A percentile compares a stretch with the other conserved stretches of the same genome.
Evolutionary conservation across 768 basidiomycete species (phyloP).

Genomic region (Kwoniella sp.): DNA sequence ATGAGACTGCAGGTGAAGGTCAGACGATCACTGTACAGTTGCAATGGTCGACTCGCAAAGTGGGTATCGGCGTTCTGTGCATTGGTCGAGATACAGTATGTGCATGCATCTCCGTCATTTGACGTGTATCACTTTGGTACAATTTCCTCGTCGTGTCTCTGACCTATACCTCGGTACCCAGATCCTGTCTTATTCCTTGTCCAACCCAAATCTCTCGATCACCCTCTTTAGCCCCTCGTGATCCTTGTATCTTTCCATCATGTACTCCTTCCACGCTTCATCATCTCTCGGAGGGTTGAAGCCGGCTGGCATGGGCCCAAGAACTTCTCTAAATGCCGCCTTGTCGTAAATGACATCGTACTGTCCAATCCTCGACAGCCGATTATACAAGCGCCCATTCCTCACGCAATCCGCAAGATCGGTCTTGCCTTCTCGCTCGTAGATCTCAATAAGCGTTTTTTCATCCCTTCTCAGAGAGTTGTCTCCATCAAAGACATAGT

Average conservation of each 20-base stretch:
- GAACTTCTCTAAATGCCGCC: slow-evolving; percentile 4
- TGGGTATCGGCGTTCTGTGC: too few species aligned
- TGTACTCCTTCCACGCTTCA: slow-evolving; percentile 4
- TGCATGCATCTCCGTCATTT: too few species aligned
- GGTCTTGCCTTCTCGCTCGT: slow-evolving; percentile 3
- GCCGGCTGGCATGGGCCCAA: neutral
- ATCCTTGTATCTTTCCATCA: slow-evolving; percentile 11
- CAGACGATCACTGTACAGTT: too few species aligned
- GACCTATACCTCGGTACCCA: too few species aligned
- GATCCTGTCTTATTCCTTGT: too few species aligned
- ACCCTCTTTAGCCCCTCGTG: slow-evolving; percentile 1
- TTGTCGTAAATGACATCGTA: neutral
- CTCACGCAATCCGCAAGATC: slow-evolving; percentile 24
- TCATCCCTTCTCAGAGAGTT: slow-evolving; percentile 8
- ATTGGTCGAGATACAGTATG: too few species aligned
- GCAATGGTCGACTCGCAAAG: too few species aligned
- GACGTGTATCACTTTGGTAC: too few species aligned
- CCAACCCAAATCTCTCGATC: slow-evolving; percentile 1
- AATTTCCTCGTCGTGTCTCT: too few species aligned
- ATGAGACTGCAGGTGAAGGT: too few species aligned
- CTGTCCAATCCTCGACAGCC: neutral
- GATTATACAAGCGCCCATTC: slow-evolving; percentile 8
- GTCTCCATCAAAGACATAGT: neutral
- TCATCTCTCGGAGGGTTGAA: slow-evolving; percentile 7
- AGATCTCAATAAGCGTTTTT: slow-evolving; percentile 4